Conservation (phyloP, 1,284 basidiomycete genomes). For the Ustilago sp. region DNA sequence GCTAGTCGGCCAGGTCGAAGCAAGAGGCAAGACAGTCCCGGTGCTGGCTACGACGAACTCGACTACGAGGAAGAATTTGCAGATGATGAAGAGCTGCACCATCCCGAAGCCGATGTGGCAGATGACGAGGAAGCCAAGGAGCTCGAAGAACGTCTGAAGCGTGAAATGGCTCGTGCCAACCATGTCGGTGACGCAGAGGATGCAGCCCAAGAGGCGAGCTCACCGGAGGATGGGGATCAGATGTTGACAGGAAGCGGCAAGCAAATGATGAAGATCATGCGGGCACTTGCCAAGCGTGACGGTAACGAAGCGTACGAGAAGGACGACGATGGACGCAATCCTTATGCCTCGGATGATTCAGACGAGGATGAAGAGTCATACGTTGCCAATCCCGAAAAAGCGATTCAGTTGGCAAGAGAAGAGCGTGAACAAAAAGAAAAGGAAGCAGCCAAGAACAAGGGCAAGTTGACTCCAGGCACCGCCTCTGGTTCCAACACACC, state of each 20-base stretch:
- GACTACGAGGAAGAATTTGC: conserved; percentile 68
- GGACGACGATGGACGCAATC: conserved; percentile 66
- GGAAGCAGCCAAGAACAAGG: conserved; percentile 48
- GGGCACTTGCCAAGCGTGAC: conserved; percentile 62
- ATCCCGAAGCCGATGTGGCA: conserved; percentile 47
- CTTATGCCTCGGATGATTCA: conserved; percentile 63
- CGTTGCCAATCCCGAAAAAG: conserved; percentile 67
- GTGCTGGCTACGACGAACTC: conserved; percentile 62
- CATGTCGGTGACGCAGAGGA: conserved; percentile 56
- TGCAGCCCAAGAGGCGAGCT: conserved; percentile 44
- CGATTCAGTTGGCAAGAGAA: conserved; percentile 65
- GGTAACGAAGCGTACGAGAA: conserved; percentile 67
- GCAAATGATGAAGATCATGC: conserved; percentile 70
- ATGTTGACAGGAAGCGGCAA: conserved; percentile 64
- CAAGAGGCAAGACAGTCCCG: conserved; percentile 44
- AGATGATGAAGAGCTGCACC: conserved; percentile 65
- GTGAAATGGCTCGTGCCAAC: conserved; percentile 68
- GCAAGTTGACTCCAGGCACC: conserved; percentile 24
- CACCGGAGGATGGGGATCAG: conserved; percentile 57
- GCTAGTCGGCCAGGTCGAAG: conserved; percentile 21
- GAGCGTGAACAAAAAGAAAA: conserved; percentile 59
- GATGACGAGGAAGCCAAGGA: conserved; percentile 66
- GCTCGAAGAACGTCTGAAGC: conserved; percentile 66
- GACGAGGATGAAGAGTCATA: conserved; percentile 66
- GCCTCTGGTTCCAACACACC: conserved; percentile 48